Conservation (phyloP, 177 flowering plant genomes). For the Tripterygium wilfordii region DNA sequence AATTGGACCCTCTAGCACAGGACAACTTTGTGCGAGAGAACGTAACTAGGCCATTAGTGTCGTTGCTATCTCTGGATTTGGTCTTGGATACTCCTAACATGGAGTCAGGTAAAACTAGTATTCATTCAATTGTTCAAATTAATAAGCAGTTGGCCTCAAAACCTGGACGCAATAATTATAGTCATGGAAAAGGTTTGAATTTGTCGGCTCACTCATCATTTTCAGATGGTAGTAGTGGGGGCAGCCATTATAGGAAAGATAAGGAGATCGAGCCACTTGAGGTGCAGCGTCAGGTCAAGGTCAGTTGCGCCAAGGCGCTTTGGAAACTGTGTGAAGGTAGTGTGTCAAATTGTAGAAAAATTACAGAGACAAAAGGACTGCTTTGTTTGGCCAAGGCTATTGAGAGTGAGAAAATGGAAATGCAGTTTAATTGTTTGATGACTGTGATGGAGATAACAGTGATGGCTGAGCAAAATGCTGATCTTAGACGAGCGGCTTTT, state of each 20-base stretch:
- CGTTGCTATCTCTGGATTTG: conserved; percentile 36
- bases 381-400: conserved; percentile 62
- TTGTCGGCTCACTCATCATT: too few relatives aligned
- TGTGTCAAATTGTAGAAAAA: conserved; percentile 42
- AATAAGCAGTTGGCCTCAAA: conserved; percentile 37
- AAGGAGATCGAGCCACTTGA: conserved; percentile 52
- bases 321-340: conserved; percentile 57
- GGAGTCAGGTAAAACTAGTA: conserved; percentile 23
- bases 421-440: conserved; percentile 59
- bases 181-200: too few relatives aligned
- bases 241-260: conserved; percentile 39
- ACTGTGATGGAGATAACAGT: conserved; percentile 63
- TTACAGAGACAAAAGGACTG: conserved; percentile 70
- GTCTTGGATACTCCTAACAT: conserved; percentile 30
- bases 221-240: conserved; percentile 39
- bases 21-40: conserved; percentile 69
- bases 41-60: conserved; percentile 49
- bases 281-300: conserved; percentile 43
- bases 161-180: too few relatives aligned
- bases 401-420: conserved; percentile 50
- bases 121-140: conserved; percentile 55
- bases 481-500: conserved; percentile 65
- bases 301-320: conserved; percentile 57
- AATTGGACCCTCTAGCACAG: conserved; percentile 26
- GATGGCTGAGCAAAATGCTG: conserved; percentile 51